Evolutionary conservation across 306 rosid species (phyloP), one percentile per base, ranked within the genome.

Genomic region (Quercus glauca): DNA sequence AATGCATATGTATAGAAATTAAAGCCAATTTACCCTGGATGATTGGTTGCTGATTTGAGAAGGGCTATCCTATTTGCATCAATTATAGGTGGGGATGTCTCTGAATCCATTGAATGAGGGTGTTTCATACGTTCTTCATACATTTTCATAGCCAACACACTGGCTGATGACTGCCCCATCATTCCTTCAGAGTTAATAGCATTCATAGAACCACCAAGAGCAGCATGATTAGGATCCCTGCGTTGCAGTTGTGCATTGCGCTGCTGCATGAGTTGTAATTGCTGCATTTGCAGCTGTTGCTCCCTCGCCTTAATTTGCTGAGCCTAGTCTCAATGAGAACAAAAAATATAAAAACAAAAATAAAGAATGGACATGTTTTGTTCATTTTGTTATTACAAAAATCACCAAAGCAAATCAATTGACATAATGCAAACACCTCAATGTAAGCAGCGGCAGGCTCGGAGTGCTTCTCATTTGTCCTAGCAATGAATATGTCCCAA

Each of bases 401-500:
- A 75, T 41, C 18, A 41, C 7, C n/a, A 29, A 73, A 73, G 29
- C 60, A 17, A 73, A 55, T 20, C 64, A 73, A 17, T 10, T 49
- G 78, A 78, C 26, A 31, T 64, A 55, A 26, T 76, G 57, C 56
- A 75, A 21, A 6, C 69, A 94, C 98, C 98, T 94, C 97, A 73
- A 92, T 92, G 73, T 94, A 94, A 17, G 93, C 90, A 14, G 94
- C 91, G 8, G 97, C 97, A 69, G 97, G 45, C 78, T 92, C 97
- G 11, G 97, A 94, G 80, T 92, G 97, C 83, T 92, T 92, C 81
- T 92, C 97, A 57, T 92, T 90, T 41, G 94, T 88, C 82, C 94
- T 92, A 26, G 97, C 86, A 79, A 94, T 94, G 85, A 94, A 94
- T 83, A 94, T 88, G 81, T 94, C 97, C 98, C 98, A 94, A 81